phyloP scores from a whole-genome alignment of 345 rosid species.

The Aethionema arabicum region DNA sequence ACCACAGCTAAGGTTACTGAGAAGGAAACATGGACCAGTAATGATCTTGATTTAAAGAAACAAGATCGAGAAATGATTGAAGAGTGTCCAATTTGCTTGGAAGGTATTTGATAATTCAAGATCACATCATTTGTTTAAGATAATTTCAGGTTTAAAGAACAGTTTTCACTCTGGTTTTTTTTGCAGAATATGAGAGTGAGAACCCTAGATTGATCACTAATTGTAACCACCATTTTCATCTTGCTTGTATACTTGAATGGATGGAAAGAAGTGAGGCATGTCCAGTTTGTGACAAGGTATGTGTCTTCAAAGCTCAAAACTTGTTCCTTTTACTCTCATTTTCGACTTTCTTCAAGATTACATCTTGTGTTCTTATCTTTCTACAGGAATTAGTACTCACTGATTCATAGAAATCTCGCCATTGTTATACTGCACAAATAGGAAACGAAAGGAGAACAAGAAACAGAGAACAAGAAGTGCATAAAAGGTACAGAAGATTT shows the following conservation, averaged over 20 bases:
- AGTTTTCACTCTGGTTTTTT: background rate
- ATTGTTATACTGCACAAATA: background rate
- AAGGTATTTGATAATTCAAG: slow-evolving; percentile 49
- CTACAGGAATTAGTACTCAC: slow-evolving; percentile 28
- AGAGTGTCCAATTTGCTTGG: slow-evolving; percentile 86
- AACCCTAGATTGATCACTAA: slow-evolving; percentile 76
- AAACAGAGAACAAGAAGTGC: slow-evolving; percentile 16
- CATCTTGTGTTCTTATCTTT: background rate
- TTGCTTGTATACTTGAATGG: slow-evolving; percentile 91
- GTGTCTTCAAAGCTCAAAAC: slow-evolving; percentile 5
- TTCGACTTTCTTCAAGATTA: background rate
- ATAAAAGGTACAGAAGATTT: slow-evolving; percentile 21
- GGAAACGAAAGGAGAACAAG: background rate
- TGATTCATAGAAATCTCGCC: slow-evolving; percentile 7
- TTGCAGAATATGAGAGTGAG: slow-evolving; percentile 75
- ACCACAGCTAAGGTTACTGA: slow-evolving; percentile 42
- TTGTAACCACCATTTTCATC: slow-evolving; percentile 87
- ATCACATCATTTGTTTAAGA: background rate
- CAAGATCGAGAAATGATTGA: slow-evolving; percentile 48
- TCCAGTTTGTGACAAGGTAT: slow-evolving; percentile 91
- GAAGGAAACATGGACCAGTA: slow-evolving; percentile 48
- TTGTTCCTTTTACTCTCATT: background rate
- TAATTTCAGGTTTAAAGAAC: background rate
- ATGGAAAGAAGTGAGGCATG: slow-evolving; percentile 93
- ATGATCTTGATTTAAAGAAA: slow-evolving; percentile 39